Conservation (phyloP, 805 yeast species). For the Ogataea nakhonphanomensis region DNA sequence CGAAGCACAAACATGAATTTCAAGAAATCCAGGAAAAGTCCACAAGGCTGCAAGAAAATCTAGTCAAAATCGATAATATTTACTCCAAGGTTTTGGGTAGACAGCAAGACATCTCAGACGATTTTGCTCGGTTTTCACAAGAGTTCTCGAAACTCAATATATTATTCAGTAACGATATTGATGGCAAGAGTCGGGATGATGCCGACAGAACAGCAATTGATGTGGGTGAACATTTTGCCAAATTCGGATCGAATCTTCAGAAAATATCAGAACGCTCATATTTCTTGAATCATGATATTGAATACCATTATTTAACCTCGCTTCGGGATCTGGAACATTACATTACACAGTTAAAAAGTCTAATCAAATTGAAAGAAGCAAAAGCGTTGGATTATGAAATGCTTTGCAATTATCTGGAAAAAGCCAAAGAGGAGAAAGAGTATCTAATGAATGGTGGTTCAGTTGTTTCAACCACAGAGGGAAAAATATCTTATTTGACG, state of each 20-base stretch:
- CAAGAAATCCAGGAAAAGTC: slow-evolving; percentile 78
- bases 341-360: slow-evolving; percentile 56
- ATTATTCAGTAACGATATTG: slow-evolving; percentile 31
- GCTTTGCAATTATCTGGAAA: slow-evolving; percentile 69
- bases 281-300: slow-evolving; percentile 46
- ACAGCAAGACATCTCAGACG: slow-evolving; percentile 69
- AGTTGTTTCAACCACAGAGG: slow-evolving; percentile 34
- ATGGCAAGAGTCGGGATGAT: slow-evolving; percentile 27
- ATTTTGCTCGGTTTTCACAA: slow-evolving; percentile 64
- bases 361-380: slow-evolving; percentile 83
- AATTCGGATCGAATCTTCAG: slow-evolving; percentile 39
- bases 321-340: slow-evolving; percentile 86
- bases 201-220: slow-evolving; percentile 20
- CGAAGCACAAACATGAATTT: slow-evolving; percentile 63
- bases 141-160: slow-evolving; percentile 66
- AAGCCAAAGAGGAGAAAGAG: slow-evolving; percentile 63
- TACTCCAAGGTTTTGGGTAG: slow-evolving; percentile 69
- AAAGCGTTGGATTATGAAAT: slow-evolving; percentile 90
- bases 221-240: slow-evolving; percentile 32
- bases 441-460: slow-evolving; percentile 34
- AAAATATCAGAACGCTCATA: slow-evolving; percentile 29
- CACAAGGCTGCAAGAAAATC: slow-evolving; percentile 80
- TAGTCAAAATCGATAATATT: slow-evolving; percentile 72
- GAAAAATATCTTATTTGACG: slow-evolving; percentile 34
- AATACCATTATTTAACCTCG: slow-evolving; percentile 77